These are phyloP conservation scores for Ilyonectria mors-panacis DNA, from an alignment of 2,329 filamentous ascomycete genomes.

Conservation along the genomic window DNA sequence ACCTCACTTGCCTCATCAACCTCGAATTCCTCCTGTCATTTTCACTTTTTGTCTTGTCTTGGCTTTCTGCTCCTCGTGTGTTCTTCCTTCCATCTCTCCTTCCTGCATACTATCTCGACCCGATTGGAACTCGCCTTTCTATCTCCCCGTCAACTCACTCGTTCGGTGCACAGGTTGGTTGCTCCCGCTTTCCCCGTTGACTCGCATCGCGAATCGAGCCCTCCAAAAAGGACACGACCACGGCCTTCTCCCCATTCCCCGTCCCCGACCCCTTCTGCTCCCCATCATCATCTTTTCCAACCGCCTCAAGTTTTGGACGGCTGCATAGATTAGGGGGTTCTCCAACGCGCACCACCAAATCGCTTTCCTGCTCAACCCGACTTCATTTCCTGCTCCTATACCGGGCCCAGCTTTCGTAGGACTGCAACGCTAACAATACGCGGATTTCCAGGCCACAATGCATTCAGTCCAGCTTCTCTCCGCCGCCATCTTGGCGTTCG, in stretches of 20 bases:
- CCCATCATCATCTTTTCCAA: conserved; percentile 34
- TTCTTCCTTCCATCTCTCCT: conserved; percentile 20
- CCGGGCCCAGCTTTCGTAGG: not conserved
- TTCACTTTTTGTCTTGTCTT: conserved; percentile 18
- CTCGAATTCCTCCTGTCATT: conserved; percentile 24
- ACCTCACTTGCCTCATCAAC: conserved; percentile 29
- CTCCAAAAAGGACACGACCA: conserved; percentile 22
- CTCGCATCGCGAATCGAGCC: not conserved
- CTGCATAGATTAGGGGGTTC: conserved; percentile 33
- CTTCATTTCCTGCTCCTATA: not conserved
- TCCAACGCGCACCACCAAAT: not conserved
- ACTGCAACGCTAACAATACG: conserved; percentile 36
- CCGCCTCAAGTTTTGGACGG: conserved; percentile 27
- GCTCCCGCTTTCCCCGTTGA: conserved; percentile 15
- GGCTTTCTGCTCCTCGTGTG: conserved; percentile 17
- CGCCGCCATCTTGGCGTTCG: conserved; percentile 62
- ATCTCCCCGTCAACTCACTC: conserved; percentile 28
- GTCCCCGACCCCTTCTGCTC: conserved; percentile 4
- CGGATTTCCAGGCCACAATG: conserved; percentile 58
- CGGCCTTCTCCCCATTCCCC: not conserved
- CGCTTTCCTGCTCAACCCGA: not conserved
- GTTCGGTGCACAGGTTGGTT: conserved; percentile 42
- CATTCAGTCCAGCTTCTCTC: conserved; percentile 61
- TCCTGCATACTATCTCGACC: conserved; percentile 17
- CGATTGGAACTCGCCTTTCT: conserved; percentile 29